Evolutionary conservation across 2,329 filamentous ascomycete species (phyloP).

Genomic region (Xylaria sp.): DNA sequence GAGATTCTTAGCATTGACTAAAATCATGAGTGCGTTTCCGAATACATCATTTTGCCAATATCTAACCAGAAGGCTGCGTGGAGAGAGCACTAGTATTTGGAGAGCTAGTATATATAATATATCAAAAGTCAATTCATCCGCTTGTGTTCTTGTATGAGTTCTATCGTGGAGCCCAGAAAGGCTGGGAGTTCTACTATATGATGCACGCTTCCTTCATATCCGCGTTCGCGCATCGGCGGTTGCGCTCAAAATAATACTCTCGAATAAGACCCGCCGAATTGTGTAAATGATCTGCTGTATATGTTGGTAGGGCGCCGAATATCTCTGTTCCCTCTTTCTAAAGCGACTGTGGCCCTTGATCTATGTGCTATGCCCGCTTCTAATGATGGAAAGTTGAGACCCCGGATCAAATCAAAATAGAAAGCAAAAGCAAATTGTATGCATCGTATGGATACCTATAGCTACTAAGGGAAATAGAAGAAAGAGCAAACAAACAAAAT

Average conservation of each 20-base stretch:
- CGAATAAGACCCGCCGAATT: neutral
- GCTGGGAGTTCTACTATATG: neutral
- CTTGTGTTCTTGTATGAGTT: neutral
- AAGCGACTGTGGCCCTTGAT: neutral
- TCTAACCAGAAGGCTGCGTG: neutral
- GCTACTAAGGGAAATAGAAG: conserved; percentile 1
- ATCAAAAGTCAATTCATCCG: neutral
- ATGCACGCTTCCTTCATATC: conserved; percentile 3
- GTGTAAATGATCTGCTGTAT: neutral
- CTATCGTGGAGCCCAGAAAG: neutral
- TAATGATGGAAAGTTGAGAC: neutral
- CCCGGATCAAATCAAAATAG: neutral
- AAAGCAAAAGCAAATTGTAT: conserved; percentile 10
- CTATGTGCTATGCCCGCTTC: conserved; percentile 7
- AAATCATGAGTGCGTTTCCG: neutral
- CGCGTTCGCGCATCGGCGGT: neutral
- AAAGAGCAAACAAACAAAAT: conserved; percentile 13
- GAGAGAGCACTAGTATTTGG: neutral
- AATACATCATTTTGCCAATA: neutral
- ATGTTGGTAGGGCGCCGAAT: neutral
- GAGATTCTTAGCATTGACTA: neutral
- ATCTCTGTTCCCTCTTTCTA: neutral
- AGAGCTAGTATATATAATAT: neutral
- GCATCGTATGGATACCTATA: conserved; percentile 1
- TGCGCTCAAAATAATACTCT: neutral